phyloP scores from a whole-genome alignment of 2,329 filamentous ascomycete species.

The Aspergillus luchuensis region DNA sequence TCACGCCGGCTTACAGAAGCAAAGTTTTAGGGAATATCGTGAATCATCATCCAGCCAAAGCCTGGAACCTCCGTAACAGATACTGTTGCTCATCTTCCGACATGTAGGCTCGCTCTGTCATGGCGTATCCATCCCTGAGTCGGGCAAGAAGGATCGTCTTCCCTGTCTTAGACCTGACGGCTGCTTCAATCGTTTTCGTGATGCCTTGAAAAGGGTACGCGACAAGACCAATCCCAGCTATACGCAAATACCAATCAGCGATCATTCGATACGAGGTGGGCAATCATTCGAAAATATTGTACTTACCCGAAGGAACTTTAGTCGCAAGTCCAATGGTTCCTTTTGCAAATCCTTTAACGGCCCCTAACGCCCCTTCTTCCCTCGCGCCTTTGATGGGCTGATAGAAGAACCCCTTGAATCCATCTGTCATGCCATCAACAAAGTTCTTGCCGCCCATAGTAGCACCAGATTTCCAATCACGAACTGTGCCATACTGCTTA shows the following conservation, averaged over 20 bases:
- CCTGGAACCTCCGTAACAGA: slow-evolving; percentile 13
- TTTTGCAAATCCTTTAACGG: slow-evolving; percentile 38
- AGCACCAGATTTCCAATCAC: slow-evolving; percentile 37
- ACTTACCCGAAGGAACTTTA: slow-evolving; percentile 30
- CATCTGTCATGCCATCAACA: slow-evolving; percentile 34
- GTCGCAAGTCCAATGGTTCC: slow-evolving; percentile 29
- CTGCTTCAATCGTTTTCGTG: slow-evolving; percentile 34
- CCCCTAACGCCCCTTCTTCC: slow-evolving; percentile 35
- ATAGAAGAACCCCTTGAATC: slow-evolving; percentile 33
- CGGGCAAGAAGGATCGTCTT: slow-evolving; percentile 28
- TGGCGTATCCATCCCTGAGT: slow-evolving; percentile 22
- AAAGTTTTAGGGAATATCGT: background rate
- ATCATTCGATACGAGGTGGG: background rate
- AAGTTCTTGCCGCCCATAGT: slow-evolving; percentile 37
- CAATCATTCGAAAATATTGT: background rate
- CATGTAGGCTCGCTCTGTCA: background rate
- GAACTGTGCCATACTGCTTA: slow-evolving; percentile 34
- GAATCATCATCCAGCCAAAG: slow-evolving; percentile 1
- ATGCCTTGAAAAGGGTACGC: slow-evolving; percentile 38
- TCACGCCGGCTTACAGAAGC: background rate
- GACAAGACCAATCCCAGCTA: slow-evolving; percentile 32
- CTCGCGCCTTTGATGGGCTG: slow-evolving; percentile 35
- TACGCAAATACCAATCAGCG: background rate
- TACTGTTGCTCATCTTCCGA: background rate
- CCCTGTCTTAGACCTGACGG: slow-evolving; percentile 28